A percentile compares a stretch with the other conserved stretches of the same genome.
Conservation (phyloP, 352 stramenopile species). For the Globisporangium abappressorium region DNA sequence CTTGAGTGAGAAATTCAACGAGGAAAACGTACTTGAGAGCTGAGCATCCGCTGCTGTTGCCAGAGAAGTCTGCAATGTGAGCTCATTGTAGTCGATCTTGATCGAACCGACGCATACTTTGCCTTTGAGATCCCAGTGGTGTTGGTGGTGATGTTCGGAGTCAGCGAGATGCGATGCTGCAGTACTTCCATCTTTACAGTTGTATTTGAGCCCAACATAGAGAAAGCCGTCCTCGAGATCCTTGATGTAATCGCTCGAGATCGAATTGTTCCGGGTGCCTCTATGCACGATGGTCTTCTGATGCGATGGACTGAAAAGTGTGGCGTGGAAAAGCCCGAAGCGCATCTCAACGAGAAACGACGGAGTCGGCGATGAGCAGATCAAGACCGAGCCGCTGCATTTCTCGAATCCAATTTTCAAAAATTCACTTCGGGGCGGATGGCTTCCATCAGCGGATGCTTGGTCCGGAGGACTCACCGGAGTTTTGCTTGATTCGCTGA, state of each 20-base stretch:
- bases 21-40: conserved; percentile 5
- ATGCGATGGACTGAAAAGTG: conserved; percentile 28
- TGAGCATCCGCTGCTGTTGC: conserved; percentile 11
- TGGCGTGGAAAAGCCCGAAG: conserved; percentile 45
- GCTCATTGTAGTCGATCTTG: conserved; percentile 62
- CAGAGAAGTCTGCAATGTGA: conserved; percentile 33
- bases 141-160: conserved; percentile 8
- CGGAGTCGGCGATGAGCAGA: conserved; percentile 27
- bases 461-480: too few relatives aligned
- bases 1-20: not conserved
- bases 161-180: conserved; percentile 8
- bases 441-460: not conserved
- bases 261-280: conserved; percentile 36
- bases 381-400: conserved; percentile 43
- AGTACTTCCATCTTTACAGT: conserved; percentile 18
- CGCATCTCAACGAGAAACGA: conserved; percentile 56
- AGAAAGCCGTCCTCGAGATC: conserved; percentile 63
- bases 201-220: conserved; percentile 71
- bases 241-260: conserved; percentile 65
- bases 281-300: not conserved
- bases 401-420: conserved; percentile 46
- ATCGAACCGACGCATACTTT: conserved; percentile 56
- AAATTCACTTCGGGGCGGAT: conserved; percentile 14
- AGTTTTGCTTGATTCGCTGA: not conserved
- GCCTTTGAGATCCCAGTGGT: conserved; percentile 49